These are phyloP conservation scores for Samsoniella hepiali DNA, from an alignment of 2,329 filamentous ascomycete genomes.

Conservation along the genomic window DNA sequence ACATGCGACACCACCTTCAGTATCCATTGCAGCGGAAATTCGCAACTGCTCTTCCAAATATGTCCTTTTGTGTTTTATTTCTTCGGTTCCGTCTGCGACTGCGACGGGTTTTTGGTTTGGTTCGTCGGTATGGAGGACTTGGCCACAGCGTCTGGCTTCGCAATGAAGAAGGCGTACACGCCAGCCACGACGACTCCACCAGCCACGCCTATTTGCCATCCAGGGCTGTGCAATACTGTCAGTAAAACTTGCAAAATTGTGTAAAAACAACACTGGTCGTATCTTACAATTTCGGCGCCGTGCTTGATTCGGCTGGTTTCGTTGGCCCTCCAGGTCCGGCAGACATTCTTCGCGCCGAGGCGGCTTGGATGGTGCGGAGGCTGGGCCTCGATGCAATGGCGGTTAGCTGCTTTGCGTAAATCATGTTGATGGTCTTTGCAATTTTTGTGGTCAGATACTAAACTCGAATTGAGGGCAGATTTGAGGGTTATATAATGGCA, in stretches of 20 bases:
- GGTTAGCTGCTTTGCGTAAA: not conserved
- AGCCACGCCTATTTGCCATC: constrained; percentile 9
- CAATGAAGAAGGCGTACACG: constrained; percentile 3
- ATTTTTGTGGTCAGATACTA: too few relatives aligned
- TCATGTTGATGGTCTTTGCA: not conserved
- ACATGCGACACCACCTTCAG: not conserved
- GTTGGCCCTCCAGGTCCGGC: not conserved
- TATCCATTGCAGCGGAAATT: too few relatives aligned
- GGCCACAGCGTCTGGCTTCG: not conserved
- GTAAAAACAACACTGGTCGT: too few relatives aligned
- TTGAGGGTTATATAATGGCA: too few relatives aligned
- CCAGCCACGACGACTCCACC: constrained; percentile 2
- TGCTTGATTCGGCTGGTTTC: not conserved
- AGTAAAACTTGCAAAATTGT: not conserved
- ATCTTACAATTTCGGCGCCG: not conserved
- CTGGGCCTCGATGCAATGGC: not conserved
- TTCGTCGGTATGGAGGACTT: constrained; percentile 1
- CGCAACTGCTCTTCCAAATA: too few relatives aligned
- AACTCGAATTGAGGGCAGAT: too few relatives aligned
- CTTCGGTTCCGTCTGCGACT: not conserved
- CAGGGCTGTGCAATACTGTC: not conserved
- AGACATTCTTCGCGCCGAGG: not conserved
- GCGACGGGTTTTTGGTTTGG: constrained; percentile 7
- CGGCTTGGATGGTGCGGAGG: not conserved
- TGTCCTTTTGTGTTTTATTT: not conserved